Conservation (phyloP, 768 basidiomycete species). For the Floccularia luteovirens region DNA sequence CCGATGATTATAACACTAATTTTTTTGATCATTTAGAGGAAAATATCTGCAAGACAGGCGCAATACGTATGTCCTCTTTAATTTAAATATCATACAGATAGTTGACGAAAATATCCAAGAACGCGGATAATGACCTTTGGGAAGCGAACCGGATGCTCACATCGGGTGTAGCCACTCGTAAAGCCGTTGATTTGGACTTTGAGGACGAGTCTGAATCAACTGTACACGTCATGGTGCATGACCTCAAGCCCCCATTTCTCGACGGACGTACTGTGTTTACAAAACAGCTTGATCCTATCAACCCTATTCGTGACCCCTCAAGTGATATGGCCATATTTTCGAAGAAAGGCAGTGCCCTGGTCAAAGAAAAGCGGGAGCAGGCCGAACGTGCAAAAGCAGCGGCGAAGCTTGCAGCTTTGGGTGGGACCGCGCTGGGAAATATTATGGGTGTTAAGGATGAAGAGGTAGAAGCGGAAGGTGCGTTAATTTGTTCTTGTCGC, state of each 20-base stretch:
- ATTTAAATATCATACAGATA: background rate
- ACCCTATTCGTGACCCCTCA: slow-evolving; percentile 88
- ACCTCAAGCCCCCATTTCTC: slow-evolving; percentile 95
- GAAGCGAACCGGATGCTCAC: slow-evolving; percentile 97
- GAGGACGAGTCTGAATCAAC: slow-evolving; percentile 95
- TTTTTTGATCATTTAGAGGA: slow-evolving; percentile 44
- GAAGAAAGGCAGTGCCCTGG: slow-evolving; percentile 92
- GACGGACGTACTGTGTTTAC: slow-evolving; percentile 96
- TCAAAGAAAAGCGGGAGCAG: slow-evolving; percentile 94
- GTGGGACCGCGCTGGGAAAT: slow-evolving; percentile 93
- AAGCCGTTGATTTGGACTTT: slow-evolving; percentile 85
- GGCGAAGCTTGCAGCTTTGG: slow-evolving; percentile 86
- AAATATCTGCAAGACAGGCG: slow-evolving; percentile 89
- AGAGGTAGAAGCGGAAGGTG: slow-evolving; percentile 87
- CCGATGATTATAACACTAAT: background rate
- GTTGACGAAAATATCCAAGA: slow-evolving; percentile 53
- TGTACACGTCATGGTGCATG: slow-evolving; percentile 95
- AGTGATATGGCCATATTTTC: slow-evolving; percentile 95
- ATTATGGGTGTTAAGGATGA: slow-evolving; percentile 97
- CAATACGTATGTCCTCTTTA: slow-evolving; percentile 70
- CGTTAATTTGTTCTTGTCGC: slow-evolving; percentile 22
- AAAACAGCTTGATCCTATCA: slow-evolving; percentile 94
- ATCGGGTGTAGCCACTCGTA: slow-evolving; percentile 88
- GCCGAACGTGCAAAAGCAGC: slow-evolving; percentile 95
- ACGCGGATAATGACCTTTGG: slow-evolving; percentile 98